Conservation (phyloP, 2,329 filamentous ascomycete species). For the Aureobasidium pullulans region DNA sequence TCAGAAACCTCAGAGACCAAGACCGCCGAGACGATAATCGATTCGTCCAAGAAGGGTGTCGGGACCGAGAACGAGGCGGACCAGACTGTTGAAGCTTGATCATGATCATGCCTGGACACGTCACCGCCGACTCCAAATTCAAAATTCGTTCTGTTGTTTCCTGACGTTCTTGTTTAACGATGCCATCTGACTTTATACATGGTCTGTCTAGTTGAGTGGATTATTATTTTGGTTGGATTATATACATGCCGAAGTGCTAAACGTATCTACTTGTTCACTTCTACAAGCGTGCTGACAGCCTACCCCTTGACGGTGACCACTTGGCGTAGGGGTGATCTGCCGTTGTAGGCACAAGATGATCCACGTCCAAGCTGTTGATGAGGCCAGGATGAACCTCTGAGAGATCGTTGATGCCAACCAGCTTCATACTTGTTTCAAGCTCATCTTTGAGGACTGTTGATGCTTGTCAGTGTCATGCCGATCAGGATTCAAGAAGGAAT, state of each 20-base stretch:
- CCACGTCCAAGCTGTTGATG: constrained; percentile 48
- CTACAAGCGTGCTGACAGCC: constrained; percentile 6
- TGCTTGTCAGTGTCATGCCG: neutral
- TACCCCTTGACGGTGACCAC: neutral
- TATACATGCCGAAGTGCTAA: constrained; percentile 3
- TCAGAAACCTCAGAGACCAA: neutral
- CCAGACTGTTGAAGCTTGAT: constrained; percentile 7
- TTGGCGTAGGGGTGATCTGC: constrained; percentile 15
- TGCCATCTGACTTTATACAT: neutral
- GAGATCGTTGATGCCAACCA: constrained; percentile 56
- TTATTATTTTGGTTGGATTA: constrained; percentile 7
- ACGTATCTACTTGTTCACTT: neutral
- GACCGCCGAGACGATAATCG: neutral
- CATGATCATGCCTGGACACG: neutral
- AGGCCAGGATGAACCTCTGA: constrained; percentile 55
- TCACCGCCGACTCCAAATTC: neutral
- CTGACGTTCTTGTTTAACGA: neutral
- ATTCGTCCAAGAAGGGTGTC: constrained; percentile 9
- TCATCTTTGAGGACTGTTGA: constrained; percentile 43
- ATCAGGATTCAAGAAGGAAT: neutral
- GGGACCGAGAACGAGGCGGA: constrained; percentile 8
- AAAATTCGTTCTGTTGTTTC: constrained; percentile 1
- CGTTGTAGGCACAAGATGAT: constrained; percentile 38
- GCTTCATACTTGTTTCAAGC: constrained; percentile 56
- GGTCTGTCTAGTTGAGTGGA: neutral